These are phyloP conservation scores for Hura crepitans DNA, from an alignment of 441 rosid genomes.

Conservation along the genomic window DNA sequence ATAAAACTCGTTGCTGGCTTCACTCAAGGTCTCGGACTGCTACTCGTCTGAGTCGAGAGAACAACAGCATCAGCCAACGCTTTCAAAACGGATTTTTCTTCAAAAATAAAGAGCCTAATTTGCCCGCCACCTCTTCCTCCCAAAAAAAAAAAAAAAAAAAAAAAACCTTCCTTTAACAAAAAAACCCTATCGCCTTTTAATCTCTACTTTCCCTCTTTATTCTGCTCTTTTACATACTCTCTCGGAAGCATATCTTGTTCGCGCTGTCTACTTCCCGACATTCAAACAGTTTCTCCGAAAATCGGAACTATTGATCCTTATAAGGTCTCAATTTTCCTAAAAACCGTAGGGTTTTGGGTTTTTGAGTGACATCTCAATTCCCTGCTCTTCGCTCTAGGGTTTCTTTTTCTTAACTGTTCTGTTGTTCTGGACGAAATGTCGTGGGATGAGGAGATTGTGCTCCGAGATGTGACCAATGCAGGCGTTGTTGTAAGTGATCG, in stretches of 20 bases:
- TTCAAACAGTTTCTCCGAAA: not conserved
- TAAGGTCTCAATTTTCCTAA: constrained; percentile 25
- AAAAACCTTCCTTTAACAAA: constrained; percentile 21
- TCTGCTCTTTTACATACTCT: too few relatives aligned
- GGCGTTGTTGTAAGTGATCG: constrained; percentile 69
- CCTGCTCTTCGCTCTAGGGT: constrained; percentile 18
- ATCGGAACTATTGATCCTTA: not conserved
- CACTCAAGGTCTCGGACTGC: too few relatives aligned
- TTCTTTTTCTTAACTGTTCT: not conserved
- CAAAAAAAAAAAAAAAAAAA: constrained; percentile 13
- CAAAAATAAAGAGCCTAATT: constrained; percentile 20
- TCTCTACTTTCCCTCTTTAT: not conserved
- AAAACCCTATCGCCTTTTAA: constrained; percentile 5
- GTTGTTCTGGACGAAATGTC: constrained; percentile 39
- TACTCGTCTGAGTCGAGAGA: too few relatives aligned
- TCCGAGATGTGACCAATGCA: constrained; percentile 82
- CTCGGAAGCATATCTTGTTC: not conserved
- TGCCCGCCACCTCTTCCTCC: constrained; percentile 40
- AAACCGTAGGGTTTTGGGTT: constrained; percentile 27
- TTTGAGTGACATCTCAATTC: constrained; percentile 9
- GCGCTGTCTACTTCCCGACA: not conserved
- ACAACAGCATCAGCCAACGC: too few relatives aligned
- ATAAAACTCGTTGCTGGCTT: too few relatives aligned
- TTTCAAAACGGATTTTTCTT: too few relatives aligned
- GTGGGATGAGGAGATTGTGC: constrained; percentile 68